These are phyloP conservation scores for Phialocephala subalpina DNA, from an alignment of 2,329 filamentous ascomycete genomes.

Conservation along the genomic window DNA sequence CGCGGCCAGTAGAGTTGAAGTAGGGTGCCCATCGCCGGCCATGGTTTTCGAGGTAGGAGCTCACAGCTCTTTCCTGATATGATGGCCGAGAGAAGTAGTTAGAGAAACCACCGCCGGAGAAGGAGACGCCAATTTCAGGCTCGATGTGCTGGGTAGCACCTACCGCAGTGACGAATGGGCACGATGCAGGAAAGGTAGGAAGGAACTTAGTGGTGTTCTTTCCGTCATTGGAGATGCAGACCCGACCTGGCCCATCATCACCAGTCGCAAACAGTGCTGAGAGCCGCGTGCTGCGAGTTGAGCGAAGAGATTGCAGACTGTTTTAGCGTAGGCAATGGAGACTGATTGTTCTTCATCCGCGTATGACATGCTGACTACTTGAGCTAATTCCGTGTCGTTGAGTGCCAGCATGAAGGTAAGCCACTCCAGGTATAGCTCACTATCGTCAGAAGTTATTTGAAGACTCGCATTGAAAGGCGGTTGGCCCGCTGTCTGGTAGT, in stretches of 20 bases:
- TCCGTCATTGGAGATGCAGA: conserved; percentile 63
- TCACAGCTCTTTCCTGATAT: conserved; percentile 55
- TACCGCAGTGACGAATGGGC: conserved; percentile 44
- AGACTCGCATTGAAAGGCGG: conserved; percentile 48
- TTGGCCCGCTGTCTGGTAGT: conserved; percentile 63
- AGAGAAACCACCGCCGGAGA: conserved; percentile 62
- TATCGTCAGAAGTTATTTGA: conserved; percentile 41
- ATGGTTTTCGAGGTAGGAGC: conserved; percentile 48
- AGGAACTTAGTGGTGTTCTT: conserved; percentile 60
- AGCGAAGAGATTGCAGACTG: conserved; percentile 62
- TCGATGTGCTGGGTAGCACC: conserved; percentile 37
- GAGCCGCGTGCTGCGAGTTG: conserved; percentile 60
- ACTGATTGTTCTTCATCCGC: conserved; percentile 66
- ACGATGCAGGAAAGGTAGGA: conserved; percentile 61
- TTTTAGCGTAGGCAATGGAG: conserved; percentile 57
- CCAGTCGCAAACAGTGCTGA: conserved; percentile 60
- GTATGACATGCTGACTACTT: conserved; percentile 65
- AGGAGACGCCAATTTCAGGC: conserved; percentile 50
- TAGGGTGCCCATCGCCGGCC: conserved; percentile 48
- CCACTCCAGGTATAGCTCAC: conserved; percentile 64
- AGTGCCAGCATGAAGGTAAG: conserved; percentile 58
- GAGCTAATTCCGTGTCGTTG: conserved; percentile 53
- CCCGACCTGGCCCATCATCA: conserved; percentile 57
- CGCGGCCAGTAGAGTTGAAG: conserved; percentile 56
- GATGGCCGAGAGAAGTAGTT: conserved; percentile 54